A percentile compares a stretch with the other conserved stretches of the same genome.
phyloP scores from a whole-genome alignment of 2,329 filamentous ascomycete genomes.

The Chrysosporium queenslandicum region DNA sequence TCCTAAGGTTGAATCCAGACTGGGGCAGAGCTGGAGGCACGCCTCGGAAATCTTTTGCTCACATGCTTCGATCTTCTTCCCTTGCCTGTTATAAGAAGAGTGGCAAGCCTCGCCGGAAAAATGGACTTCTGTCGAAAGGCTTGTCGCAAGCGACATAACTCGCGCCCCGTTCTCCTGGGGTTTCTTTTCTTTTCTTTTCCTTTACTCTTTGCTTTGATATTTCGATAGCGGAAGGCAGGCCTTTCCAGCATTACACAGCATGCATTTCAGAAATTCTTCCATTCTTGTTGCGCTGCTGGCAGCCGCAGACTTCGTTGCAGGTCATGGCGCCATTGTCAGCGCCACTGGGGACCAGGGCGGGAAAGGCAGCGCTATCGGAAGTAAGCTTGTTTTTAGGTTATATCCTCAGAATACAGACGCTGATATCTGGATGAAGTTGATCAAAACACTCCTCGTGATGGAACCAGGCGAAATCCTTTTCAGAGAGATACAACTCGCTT shows the following conservation, averaged over 20 bases:
- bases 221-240: conserved; percentile 65
- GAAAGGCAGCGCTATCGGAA: conserved; percentile 40
- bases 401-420: background rate
- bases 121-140: background rate
- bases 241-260: conserved; percentile 46
- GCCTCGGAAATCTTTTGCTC: background rate
- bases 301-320: conserved; percentile 47
- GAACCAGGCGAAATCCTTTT: conserved; percentile 51
- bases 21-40: background rate
- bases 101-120: background rate
- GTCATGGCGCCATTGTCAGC: conserved; percentile 51
- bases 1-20: background rate
- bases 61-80: background rate
- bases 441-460: conserved; percentile 50
- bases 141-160: background rate
- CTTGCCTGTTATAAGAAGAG: conserved; percentile 2
- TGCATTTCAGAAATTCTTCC: conserved; percentile 3
- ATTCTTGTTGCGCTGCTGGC: conserved; percentile 41
- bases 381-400: conserved; percentile 32
- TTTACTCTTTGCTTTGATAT: conserved; percentile 33
- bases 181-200: background rate
- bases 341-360: conserved; percentile 52
- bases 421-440: conserved; percentile 31
- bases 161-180: background rate
- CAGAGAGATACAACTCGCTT: conserved; percentile 57